phyloP scores from a whole-genome alignment of 164 flowering plant species.

The Malania oleifera region DNA sequence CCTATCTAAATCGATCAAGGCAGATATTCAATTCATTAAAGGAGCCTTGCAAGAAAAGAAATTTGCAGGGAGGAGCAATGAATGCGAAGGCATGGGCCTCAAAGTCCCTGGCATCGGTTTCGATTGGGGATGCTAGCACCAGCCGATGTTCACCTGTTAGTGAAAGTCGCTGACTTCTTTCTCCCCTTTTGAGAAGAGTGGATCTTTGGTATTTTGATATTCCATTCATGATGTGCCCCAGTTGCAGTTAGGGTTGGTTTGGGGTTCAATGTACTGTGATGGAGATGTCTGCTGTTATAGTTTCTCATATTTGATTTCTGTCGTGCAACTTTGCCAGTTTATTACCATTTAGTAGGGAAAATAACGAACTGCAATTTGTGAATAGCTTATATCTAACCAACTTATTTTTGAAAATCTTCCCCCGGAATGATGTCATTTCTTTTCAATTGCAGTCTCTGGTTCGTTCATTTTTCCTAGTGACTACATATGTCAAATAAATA shows the following conservation, averaged over 20 bases:
- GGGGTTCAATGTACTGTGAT: too few species aligned
- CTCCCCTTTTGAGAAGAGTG: neutral
- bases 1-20: slow-evolving; percentile 39
- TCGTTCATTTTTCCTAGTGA: too few species aligned
- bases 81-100: slow-evolving; percentile 93
- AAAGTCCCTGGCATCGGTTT: slow-evolving; percentile 80
- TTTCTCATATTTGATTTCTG: neutral
- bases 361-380: neutral
- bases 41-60: slow-evolving; percentile 68
- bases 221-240: neutral
- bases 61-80: slow-evolving; percentile 81
- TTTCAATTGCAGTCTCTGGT: too few species aligned
- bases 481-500: too few species aligned
- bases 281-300: neutral
- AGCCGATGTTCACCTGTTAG: slow-evolving; percentile 30
- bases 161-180: slow-evolving; percentile 19
- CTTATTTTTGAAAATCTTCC: too few species aligned
- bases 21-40: slow-evolving; percentile 45
- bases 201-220: neutral
- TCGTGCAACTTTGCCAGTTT: neutral
- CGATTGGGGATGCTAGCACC: slow-evolving; percentile 75
- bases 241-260: neutral
- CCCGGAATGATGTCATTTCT: too few species aligned
- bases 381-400: too few species aligned
- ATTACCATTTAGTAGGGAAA: neutral